Evolutionary conservation across 176 grass and related monocot species (phyloP).

Genomic region (Juncus inflexus): DNA sequence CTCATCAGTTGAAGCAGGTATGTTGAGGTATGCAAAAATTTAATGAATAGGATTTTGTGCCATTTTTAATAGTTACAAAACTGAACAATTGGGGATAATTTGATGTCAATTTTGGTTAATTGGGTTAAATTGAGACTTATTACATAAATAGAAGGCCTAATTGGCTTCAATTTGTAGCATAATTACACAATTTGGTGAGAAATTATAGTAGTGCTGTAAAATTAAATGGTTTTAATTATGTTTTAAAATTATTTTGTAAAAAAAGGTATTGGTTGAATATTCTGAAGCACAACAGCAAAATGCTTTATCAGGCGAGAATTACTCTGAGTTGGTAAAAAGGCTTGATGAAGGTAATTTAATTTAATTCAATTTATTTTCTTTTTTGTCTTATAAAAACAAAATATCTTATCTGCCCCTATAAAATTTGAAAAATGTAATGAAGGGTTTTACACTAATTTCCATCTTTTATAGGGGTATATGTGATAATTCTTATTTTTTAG

Average conservation of each 20-base stretch:
- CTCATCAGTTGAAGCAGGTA: constrained; percentile 91
- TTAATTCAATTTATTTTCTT: constrained; percentile 22
- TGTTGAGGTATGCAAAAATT: constrained; percentile 46
- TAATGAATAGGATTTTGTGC: constrained; percentile 32
- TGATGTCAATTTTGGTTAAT: too few species aligned
- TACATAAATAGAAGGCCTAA: too few species aligned
- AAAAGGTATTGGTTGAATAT: constrained; percentile 82
- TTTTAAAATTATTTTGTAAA: constrained; percentile 1
- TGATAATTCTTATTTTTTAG: too few species aligned
- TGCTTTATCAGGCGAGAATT: constrained; percentile 45
- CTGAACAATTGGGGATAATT: too few species aligned
- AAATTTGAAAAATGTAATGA: too few species aligned
- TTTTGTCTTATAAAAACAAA: constrained; percentile 3
- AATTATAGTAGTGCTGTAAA: not conserved
- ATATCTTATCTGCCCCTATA: too few species aligned
- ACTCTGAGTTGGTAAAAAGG: constrained; percentile 53
- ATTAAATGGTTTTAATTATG: constrained; percentile 6
- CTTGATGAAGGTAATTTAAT: constrained; percentile 76
- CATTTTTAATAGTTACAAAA: too few species aligned
- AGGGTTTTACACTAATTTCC: too few species aligned
- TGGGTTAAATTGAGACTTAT: too few species aligned
- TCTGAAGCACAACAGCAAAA: constrained; percentile 44
- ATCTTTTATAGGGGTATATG: too few species aligned
- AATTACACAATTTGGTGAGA: too few species aligned
- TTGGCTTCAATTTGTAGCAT: too few species aligned